A percentile compares a stretch with the other conserved stretches of the same genome.
These are phyloP conservation scores for Diacronema lutheri DNA, from an alignment of 78 protist species.

Conservation along the genomic window DNA sequence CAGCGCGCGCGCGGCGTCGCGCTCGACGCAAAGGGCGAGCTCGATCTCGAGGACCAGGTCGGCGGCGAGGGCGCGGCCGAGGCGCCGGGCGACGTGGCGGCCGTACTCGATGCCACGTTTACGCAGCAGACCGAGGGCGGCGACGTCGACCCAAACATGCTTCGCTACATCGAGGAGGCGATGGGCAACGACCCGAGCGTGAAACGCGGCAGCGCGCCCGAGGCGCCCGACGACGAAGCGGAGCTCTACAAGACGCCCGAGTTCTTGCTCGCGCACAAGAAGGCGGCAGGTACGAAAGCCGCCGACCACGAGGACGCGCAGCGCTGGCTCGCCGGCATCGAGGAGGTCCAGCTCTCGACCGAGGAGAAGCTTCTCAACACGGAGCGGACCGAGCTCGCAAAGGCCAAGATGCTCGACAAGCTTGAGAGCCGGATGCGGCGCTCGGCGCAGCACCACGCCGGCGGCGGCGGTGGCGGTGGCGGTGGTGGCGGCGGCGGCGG, in stretches of 20 bases:
- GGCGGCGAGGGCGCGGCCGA: background rate
- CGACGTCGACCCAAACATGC: constrained; percentile 18
- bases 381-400: background rate
- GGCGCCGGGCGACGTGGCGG: too few relatives aligned
- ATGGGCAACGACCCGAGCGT: background rate
- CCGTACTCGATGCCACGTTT: background rate
- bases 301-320: background rate
- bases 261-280: too few relatives aligned
- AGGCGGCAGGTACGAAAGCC: too few relatives aligned
- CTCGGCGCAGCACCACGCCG: background rate
- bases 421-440: too few relatives aligned
- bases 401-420: background rate
- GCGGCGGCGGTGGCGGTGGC: background rate
- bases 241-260: too few relatives aligned
- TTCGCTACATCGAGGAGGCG: constrained; percentile 2
- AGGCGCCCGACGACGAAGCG: too few relatives aligned
- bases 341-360: background rate
- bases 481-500: background rate
- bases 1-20: background rate
- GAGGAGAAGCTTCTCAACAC: background rate
- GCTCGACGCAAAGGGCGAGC: background rate
- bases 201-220: too few relatives aligned
- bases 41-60: background rate
- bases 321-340: background rate
- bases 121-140: background rate